Evolutionary conservation across 208 protist genomes (phyloP).

Genomic region (Trypanosoma melophagium): DNA sequence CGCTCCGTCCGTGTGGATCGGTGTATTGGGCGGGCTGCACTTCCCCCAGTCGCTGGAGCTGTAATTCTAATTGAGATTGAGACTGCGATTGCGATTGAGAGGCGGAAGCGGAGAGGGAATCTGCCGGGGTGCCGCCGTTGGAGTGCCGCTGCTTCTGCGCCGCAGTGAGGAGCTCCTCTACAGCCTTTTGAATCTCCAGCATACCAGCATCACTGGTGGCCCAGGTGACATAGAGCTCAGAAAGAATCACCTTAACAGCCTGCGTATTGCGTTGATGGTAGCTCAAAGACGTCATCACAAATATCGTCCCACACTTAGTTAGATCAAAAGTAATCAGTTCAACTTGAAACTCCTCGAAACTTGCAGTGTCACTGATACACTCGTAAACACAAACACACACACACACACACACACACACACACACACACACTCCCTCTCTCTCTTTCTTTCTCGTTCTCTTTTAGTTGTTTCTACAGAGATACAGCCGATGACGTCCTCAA

Average conservation of each 20-base stretch:
- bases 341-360: too few species aligned
- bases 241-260: slow-evolving; percentile 62
- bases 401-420: too few species aligned
- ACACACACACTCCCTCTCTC: too few species aligned
- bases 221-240: slow-evolving; percentile 77
- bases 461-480: too few species aligned
- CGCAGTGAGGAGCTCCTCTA: slow-evolving; percentile 37
- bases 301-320: too few species aligned
- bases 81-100: too few species aligned
- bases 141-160: slow-evolving; percentile 1
- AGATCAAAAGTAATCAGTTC: too few species aligned
- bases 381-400: too few species aligned
- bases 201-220: slow-evolving; percentile 48
- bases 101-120: not conserved
- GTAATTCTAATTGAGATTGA: too few species aligned
- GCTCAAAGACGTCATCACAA: slow-evolving; percentile 14
- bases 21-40: slow-evolving; percentile 16
- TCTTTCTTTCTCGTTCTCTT: too few species aligned
- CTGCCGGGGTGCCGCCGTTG: not conserved
- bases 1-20: slow-evolving; percentile 22
- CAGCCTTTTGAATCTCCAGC: slow-evolving; percentile 46
- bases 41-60: slow-evolving; percentile 10
- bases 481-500: too few species aligned
- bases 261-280: slow-evolving; percentile 41
- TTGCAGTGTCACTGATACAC: too few species aligned